Evolutionary conservation across 2,329 filamentous ascomycete genomes (phyloP).

Genomic region (Parafenestella ontariensis): DNA sequence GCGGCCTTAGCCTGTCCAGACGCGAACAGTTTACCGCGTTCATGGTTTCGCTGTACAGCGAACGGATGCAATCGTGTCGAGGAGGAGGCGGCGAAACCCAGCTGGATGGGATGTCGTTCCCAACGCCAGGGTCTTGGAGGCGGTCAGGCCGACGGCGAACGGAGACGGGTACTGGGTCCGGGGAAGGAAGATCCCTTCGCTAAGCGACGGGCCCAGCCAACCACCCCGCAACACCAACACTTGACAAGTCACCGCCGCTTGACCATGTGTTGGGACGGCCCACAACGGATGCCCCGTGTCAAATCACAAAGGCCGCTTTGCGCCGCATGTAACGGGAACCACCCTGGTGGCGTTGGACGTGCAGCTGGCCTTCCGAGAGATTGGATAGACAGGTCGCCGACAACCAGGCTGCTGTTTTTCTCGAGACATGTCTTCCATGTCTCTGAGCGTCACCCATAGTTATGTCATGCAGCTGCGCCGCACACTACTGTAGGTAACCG

Average conservation of each 20-base stretch:
- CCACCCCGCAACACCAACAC: constrained; percentile 12
- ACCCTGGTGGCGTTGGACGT: constrained; percentile 4
- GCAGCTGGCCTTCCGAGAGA: constrained; percentile 11
- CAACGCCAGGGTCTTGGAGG: constrained; percentile 24
- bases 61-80: constrained; percentile 15
- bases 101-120: constrained; percentile 24
- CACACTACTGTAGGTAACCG: not conserved
- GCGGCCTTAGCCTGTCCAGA: constrained; percentile 19
- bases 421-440: constrained; percentile 10
- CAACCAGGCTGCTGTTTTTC: constrained; percentile 7
- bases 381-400: constrained; percentile 12
- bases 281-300: constrained; percentile 7
- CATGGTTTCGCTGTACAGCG: constrained; percentile 12
- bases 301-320: constrained; percentile 10
- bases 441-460: not conserved
- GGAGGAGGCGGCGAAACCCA: constrained; percentile 22
- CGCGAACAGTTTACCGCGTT: constrained; percentile 8
- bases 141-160: constrained; percentile 14
- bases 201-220: constrained; percentile 11
- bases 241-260: constrained; percentile 13
- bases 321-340: constrained; percentile 16
- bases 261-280: constrained; percentile 13
- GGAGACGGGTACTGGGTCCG: constrained; percentile 6
- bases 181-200: constrained; percentile 9
- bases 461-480: constrained; percentile 2